A percentile compares a stretch with the other conserved stretches of the same genome.
These are phyloP conservation scores for Triangularia setosa DNA, from an alignment of 2,329 filamentous ascomycete genomes.

Conservation along the genomic window DNA sequence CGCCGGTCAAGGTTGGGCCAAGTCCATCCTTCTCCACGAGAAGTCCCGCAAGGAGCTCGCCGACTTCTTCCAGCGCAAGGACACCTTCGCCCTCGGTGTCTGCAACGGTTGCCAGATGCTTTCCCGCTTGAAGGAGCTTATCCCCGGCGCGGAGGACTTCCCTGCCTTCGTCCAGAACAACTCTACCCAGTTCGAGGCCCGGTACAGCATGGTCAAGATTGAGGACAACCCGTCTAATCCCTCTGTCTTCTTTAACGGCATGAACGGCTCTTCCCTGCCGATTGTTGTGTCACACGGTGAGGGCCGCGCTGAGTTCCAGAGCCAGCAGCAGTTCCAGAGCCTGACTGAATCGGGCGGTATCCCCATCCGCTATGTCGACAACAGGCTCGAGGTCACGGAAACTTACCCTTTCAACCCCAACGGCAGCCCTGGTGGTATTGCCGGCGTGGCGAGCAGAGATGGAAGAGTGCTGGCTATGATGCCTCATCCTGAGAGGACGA, in stretches of 20 bases:
- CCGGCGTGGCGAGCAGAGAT: slow-evolving; percentile 71
- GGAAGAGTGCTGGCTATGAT: slow-evolving; percentile 84
- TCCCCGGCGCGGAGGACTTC: slow-evolving; percentile 81
- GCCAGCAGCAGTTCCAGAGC: slow-evolving; percentile 46
- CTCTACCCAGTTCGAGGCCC: slow-evolving; percentile 85
- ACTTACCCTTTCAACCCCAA: slow-evolving; percentile 86
- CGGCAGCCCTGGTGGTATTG: slow-evolving; percentile 76
- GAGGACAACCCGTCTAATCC: slow-evolving; percentile 53
- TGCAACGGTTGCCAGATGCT: slow-evolving; percentile 99
- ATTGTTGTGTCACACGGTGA: slow-evolving; percentile 91
- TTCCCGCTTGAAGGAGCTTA: slow-evolving; percentile 74
- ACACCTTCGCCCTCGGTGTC: slow-evolving; percentile 90
- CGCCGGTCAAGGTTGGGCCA: slow-evolving; percentile 95
- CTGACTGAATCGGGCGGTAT: slow-evolving; percentile 67
- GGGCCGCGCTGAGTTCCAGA: slow-evolving; percentile 70
- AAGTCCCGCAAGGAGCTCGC: slow-evolving; percentile 73
- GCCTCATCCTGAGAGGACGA: slow-evolving; percentile 90
- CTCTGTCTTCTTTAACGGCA: slow-evolving; percentile 86
- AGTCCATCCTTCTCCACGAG: slow-evolving; percentile 83
- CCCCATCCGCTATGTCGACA: slow-evolving; percentile 81
- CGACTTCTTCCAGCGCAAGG: slow-evolving; percentile 77
- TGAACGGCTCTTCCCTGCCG: slow-evolving; percentile 76
- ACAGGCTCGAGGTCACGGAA: slow-evolving; percentile 69
- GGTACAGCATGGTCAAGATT: slow-evolving; percentile 77
- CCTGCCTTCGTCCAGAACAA: slow-evolving; percentile 81